Evolutionary conservation across 2,329 filamentous ascomycete species (phyloP), one percentile per base, ranked within the genome.

Genomic region (Trichoderma asperellum): DNA sequence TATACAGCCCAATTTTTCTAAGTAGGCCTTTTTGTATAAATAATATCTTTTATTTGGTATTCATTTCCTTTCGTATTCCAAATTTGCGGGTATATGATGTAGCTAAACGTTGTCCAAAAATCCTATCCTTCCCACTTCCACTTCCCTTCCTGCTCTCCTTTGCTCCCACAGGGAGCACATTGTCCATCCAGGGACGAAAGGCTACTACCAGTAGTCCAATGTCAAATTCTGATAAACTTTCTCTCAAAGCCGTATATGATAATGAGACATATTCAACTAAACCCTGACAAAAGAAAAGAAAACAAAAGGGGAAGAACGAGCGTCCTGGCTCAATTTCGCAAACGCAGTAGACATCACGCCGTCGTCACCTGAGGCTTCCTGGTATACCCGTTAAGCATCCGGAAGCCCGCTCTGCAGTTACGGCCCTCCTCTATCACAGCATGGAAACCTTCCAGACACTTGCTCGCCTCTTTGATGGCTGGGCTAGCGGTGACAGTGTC

Each of bases 381-480:
- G 27, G 88, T 86, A 77, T 88, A 90, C 8, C 89, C 89, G 71
- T 82, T 87, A 71, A 91, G 79, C 81, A 87, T 83, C 69, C 89
- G 83, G 80, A 87, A 90, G 11, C 84, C 88, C 2, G 88, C 85
- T 57, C 86, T 87, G 75, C 83, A 84, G 62, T 80, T 79, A 59
- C 89, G 82, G 1, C 89, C 89, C 77, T 91, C 89, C 77, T 91
- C 88, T 62, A 91, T 81, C 40, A 91, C 83, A 49, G 84, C 84
- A 35, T 88, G 83, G 7, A 91, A 85, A 29, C 86, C 86, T 35
- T 88, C 86, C 60, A 91, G 83, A 74, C 85, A 87, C 77, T 86
- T 86, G 70, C 84, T 86, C 8, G 88, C 87, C 79, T 87, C 84
- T 66, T 80, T 79, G 78, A 87, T 83, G 59, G 85, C 83, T 56